Evolutionary conservation across 1,284 basidiomycete species (phyloP).

Genomic region (Austropuccinia psidii): DNA sequence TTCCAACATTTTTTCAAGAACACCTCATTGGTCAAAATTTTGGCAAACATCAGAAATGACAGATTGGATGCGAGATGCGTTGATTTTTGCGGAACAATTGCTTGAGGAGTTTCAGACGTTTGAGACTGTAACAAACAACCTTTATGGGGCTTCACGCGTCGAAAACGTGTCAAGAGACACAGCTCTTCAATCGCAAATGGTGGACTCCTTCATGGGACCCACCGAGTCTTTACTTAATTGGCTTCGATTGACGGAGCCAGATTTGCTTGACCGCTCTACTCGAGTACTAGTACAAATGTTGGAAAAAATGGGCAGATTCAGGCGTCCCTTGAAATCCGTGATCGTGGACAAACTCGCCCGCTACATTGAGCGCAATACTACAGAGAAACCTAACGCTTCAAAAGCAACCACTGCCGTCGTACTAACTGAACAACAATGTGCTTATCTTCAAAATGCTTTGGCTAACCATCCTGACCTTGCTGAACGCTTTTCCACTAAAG

Average conservation of each 20-base stretch:
- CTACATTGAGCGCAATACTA: conserved; percentile 34
- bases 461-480: conserved; percentile 32
- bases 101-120: conserved; percentile 69
- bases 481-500: conserved; percentile 18
- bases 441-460: conserved; percentile 20
- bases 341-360: conserved; percentile 37
- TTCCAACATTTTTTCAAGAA: conserved; percentile 71
- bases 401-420: background rate
- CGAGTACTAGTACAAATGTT: conserved; percentile 41
- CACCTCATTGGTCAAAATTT: conserved; percentile 68
- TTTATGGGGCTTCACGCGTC: too few species aligned
- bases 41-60: conserved; percentile 77
- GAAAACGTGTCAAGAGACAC: background rate
- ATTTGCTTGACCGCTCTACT: conserved; percentile 41
- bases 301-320: conserved; percentile 41
- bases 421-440: conserved; percentile 33
- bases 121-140: conserved; percentile 59
- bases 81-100: conserved; percentile 80
- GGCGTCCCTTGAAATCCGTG: conserved; percentile 36
- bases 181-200: conserved; percentile 59
- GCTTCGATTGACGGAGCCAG: conserved; percentile 72
- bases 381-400: background rate
- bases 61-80: conserved; percentile 91
- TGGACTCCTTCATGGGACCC: conserved; percentile 66
- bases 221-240: conserved; percentile 69